Evolutionary conservation across 352 stramenopile genomes (phyloP).

Genomic region (Globisporangium echinulatum): DNA sequence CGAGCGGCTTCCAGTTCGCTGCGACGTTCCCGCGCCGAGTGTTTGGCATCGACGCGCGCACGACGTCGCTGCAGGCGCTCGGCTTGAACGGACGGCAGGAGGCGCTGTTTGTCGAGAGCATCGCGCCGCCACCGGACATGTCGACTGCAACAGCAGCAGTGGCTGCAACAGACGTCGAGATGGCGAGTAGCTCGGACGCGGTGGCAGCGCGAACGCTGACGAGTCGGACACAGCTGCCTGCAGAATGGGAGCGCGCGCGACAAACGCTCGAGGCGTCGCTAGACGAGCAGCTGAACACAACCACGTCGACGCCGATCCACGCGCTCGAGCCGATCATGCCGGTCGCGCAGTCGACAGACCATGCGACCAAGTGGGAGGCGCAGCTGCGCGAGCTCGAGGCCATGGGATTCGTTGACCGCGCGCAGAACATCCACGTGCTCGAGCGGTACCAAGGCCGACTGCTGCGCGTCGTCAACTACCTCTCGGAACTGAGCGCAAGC

Average conservation of each 20-base stretch:
- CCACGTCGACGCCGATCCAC: slow-evolving; percentile 41
- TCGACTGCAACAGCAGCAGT: background rate
- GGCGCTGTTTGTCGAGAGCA: slow-evolving; percentile 56
- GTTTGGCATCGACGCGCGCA: slow-evolving; percentile 29
- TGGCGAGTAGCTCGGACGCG: background rate
- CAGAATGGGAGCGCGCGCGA: slow-evolving; percentile 38
- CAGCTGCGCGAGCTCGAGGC: slow-evolving; percentile 55
- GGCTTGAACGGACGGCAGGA: slow-evolving; percentile 54
- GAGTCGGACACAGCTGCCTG: slow-evolving; percentile 20
- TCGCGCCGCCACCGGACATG: slow-evolving; percentile 3
- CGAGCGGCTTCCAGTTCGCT: slow-evolving; percentile 36
- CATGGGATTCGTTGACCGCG: slow-evolving; percentile 68
- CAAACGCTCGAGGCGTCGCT: slow-evolving; percentile 37
- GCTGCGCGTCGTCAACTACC: slow-evolving; percentile 76
- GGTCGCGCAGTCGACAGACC: slow-evolving; percentile 33
- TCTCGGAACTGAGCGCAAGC: slow-evolving; percentile 50
- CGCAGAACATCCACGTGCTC: slow-evolving; percentile 61
- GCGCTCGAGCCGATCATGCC: slow-evolving; percentile 64
- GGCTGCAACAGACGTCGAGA: background rate
- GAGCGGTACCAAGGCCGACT: slow-evolving; percentile 78
- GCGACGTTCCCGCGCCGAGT: slow-evolving; percentile 58
- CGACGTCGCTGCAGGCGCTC: slow-evolving; percentile 44
- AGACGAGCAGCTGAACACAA: slow-evolving; percentile 41
- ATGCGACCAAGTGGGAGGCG: slow-evolving; percentile 54
- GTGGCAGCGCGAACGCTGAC: background rate